Percentiles rank a stretch among this genome's conserved stretches.
Evolutionary conservation across 805 yeast genomes (phyloP).

Genomic region (Kluyveromyces nonfermentans): DNA sequence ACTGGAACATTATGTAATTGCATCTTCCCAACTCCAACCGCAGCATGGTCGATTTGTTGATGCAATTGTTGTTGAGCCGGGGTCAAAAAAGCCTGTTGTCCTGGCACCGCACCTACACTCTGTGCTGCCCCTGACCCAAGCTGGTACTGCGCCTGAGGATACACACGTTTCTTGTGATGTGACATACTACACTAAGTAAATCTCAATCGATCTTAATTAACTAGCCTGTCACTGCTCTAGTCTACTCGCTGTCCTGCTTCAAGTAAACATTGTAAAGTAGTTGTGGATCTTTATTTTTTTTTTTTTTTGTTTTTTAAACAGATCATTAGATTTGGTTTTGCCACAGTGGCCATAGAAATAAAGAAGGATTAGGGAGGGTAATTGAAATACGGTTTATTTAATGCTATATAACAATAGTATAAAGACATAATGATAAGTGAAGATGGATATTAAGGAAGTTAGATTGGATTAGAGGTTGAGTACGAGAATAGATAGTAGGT

Average conservation of each 20-base stretch:
- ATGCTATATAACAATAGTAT: too few species aligned
- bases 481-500: too few species aligned
- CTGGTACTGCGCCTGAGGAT: conserved; percentile 33
- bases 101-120: conserved; percentile 10
- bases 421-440: too few species aligned
- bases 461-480: too few species aligned
- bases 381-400: too few species aligned
- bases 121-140: conserved; percentile 27
- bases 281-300: neutral
- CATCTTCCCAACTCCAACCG: conserved; percentile 26
- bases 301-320: neutral
- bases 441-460: too few species aligned
- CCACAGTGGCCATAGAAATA: neutral
- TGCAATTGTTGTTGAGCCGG: conserved; percentile 23
- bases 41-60: conserved; percentile 26
- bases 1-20: conserved; percentile 29
- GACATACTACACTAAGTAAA: conserved; percentile 17
- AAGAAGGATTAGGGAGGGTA: neutral
- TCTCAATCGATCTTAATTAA: neutral
- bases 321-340: neutral
- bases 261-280: neutral
- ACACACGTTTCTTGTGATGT: conserved; percentile 37
- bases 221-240: too few species aligned
- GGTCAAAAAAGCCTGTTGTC: conserved; percentile 18
- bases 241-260: neutral